Conservation (phyloP, 768 basidiomycete species). For the Auricularia heimuer region DNA sequence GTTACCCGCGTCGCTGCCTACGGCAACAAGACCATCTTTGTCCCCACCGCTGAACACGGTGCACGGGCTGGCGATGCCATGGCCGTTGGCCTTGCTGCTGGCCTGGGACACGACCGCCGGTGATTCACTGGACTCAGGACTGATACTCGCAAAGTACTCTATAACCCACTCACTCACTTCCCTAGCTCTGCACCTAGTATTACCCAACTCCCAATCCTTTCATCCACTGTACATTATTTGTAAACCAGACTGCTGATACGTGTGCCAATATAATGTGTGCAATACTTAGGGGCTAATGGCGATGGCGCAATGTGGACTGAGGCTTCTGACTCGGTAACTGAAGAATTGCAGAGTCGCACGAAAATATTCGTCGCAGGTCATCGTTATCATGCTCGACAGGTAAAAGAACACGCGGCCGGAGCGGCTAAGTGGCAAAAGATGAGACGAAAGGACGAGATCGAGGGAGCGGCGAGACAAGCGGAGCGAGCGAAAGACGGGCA, state of each 20-base stretch:
- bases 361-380: neutral
- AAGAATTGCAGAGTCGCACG: neutral
- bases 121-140: neutral
- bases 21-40: conserved; percentile 60
- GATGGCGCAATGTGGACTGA: too few species aligned
- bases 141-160: too few species aligned
- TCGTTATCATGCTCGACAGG: neutral
- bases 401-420: neutral
- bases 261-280: too few species aligned
- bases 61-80: conserved; percentile 50
- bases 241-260: too few species aligned
- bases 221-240: too few species aligned
- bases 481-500: neutral
- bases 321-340: too few species aligned
- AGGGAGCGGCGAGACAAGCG: neutral
- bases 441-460: neutral
- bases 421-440: neutral
- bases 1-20: conserved; percentile 53
- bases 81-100: conserved; percentile 62
- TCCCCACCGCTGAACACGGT: conserved; percentile 51
- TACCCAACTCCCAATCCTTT: neutral
- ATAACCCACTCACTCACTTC: too few species aligned
- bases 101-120: conserved; percentile 36
- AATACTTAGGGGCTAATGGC: too few species aligned
- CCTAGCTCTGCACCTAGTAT: too few species aligned